These are phyloP conservation scores for Apophysomyces elegans DNA, from an alignment of 371 early-diverging fungal species.

Conservation along the genomic window DNA sequence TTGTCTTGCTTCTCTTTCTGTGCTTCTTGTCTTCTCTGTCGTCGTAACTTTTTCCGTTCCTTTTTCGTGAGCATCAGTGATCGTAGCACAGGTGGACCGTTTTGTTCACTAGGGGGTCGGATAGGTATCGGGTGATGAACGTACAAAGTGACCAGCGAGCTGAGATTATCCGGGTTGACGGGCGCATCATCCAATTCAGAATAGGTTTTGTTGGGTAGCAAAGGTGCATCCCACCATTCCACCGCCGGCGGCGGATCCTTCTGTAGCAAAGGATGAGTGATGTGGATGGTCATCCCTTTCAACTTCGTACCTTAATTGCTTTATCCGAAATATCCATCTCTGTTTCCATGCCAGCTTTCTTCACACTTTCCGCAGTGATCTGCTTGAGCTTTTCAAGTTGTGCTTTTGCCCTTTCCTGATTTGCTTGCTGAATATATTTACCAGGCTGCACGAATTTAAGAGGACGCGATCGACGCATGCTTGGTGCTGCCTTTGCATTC, in stretches of 20 bases:
- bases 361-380: slow-evolving; percentile 82
- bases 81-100: slow-evolving; percentile 59
- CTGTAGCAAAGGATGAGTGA: slow-evolving; percentile 19
- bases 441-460: slow-evolving; percentile 86
- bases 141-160: slow-evolving; percentile 74
- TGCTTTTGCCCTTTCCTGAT: slow-evolving; percentile 78
- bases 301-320: slow-evolving; percentile 65
- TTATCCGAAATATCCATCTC: slow-evolving; percentile 80
- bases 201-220: slow-evolving; percentile 76
- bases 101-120: slow-evolving; percentile 76
- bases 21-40: slow-evolving; percentile 85
- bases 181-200: slow-evolving; percentile 56
- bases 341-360: slow-evolving; percentile 83
- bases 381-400: slow-evolving; percentile 83
- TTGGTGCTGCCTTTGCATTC: slow-evolving; percentile 52
- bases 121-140: slow-evolving; percentile 95
- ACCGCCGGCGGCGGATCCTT: slow-evolving; percentile 79
- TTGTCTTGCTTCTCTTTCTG: slow-evolving; percentile 95
- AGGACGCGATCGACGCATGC: slow-evolving; percentile 56
- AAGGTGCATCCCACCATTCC: slow-evolving; percentile 97
- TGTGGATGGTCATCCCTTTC: no score
- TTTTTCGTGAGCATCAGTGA: slow-evolving; percentile 91
- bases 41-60: slow-evolving; percentile 90
- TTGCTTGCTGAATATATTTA: slow-evolving; percentile 79
- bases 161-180: slow-evolving; percentile 43